A percentile compares a stretch with the other conserved stretches of the same genome.
Conservation (phyloP, 305 asterid species). For the Fraxinus floribunda region DNA sequence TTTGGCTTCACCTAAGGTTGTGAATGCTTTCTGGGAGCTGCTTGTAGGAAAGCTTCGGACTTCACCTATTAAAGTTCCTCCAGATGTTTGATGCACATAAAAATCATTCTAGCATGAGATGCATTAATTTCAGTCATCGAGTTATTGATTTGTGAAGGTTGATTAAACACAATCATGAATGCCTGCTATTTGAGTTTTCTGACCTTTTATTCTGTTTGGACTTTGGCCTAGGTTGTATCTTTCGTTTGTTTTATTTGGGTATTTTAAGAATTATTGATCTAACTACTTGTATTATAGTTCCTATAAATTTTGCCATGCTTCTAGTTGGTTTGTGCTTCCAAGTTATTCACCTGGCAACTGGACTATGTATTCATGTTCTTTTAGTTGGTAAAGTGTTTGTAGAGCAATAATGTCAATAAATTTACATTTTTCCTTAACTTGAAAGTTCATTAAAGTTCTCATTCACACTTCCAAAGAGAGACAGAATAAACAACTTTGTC, state of each 20-base stretch:
- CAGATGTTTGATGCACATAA: conserved; percentile 1
- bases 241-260: neutral
- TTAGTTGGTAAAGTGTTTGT: neutral
- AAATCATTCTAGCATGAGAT: neutral
- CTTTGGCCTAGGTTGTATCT: neutral
- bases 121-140: neutral
- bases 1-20: neutral
- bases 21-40: neutral
- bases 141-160: neutral
- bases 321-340: neutral
- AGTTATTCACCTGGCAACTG: neutral
- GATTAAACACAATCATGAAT: neutral
- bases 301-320: neutral
- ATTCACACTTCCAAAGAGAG: neutral
- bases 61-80: neutral
- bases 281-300: neutral
- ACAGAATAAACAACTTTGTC: neutral
- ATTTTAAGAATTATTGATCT: neutral
- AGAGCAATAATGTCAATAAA: neutral
- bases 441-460: neutral
- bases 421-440: neutral
- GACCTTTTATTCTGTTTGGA: neutral
- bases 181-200: neutral
- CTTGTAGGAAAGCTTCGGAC: neutral
- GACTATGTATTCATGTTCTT: neutral